Evolutionary conservation across 176 grass and related monocot genomes (phyloP), one percentile per base, ranked within the genome.

Genomic region (Saccharum officinarum): DNA sequence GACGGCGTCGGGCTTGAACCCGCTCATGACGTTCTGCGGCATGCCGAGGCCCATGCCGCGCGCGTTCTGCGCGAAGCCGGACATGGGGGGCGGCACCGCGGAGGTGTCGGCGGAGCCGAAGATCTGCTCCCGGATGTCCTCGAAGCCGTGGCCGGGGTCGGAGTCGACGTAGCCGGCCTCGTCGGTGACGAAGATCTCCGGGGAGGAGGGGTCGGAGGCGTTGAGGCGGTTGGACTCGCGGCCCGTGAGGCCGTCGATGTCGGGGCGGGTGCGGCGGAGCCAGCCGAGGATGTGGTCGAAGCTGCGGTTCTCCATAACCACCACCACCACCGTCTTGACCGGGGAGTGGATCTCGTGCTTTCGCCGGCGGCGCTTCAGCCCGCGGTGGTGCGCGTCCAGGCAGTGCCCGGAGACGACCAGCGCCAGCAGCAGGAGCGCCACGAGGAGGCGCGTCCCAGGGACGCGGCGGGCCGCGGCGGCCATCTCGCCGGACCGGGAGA

Each of bases 271-370:
- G 62, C 79, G 73, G 65, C 80, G 76, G 8, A 98, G 85, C 96
- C 93, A 98, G 5, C 96, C 96, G 16, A 98, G 89, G 83, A 98
- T 84, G 69, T 98, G 96, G 67, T 98, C 93, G 83, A 98, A 98
- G 87, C 93, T 95, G n/a, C 96, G 93, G 78, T 98, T 98, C 96
- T 98, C 93, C 96, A 98, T 98, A 9, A 93, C 91, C 4, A 98
- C 68, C 22, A 98, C 91, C 20, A 98, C 96, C 55, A 98, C 85
- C 40, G 93, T 98, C 87, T 98, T 98, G 80, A 98, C 83, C 20
- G 96, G 96, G 4, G 89, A 94, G 64, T 86, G 84, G 89, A 98
- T 98, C 89, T 98, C 92, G 87, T 92, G 95, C 92, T 97, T 93
- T 70, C 67, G 34, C 9, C 82, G 87, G 8, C 82, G 80, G 57